A percentile compares a stretch with the other conserved stretches of the same genome.
phyloP scores from a whole-genome alignment of 495 filamentous ascomycete genomes.

The Aspergillus sclerotiicarbonarius region DNA sequence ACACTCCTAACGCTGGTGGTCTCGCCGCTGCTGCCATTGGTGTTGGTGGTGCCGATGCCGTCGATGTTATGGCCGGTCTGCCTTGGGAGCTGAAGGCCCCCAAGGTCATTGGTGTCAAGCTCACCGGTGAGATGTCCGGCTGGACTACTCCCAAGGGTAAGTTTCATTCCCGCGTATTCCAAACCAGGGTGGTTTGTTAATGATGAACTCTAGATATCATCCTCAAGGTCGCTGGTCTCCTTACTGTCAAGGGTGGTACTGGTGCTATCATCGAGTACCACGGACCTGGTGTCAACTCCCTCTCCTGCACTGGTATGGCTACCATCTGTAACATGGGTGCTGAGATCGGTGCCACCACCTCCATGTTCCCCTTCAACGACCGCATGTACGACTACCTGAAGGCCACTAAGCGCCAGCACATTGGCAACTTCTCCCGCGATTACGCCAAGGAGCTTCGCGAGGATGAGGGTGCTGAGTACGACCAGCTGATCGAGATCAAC shows the following conservation, averaged over 20 bases:
- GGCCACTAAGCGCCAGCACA: slow-evolving; percentile 86
- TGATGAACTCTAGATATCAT: slow-evolving; percentile 66
- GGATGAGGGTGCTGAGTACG: slow-evolving; percentile 94
- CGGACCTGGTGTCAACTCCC: slow-evolving; percentile 74
- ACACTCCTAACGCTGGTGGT: slow-evolving; percentile 98
- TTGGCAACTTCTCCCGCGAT: slow-evolving; percentile 82
- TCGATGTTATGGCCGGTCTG: slow-evolving; percentile 97
- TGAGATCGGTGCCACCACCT: slow-evolving; percentile 95
- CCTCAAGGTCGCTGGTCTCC: slow-evolving; percentile 93
- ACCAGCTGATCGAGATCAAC: slow-evolving; percentile 95
- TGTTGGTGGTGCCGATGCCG: slow-evolving; percentile 98
- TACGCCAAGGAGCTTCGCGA: slow-evolving; percentile 86
- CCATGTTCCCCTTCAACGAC: slow-evolving; percentile 98
- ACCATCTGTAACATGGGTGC: slow-evolving; percentile 82
- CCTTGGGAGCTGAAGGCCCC: slow-evolving; percentile 99
- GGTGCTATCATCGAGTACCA: slow-evolving; percentile 96
- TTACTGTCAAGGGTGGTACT: slow-evolving; percentile 98
- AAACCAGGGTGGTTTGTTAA: slow-evolving; percentile 20
- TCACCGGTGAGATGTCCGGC: slow-evolving; percentile 85
- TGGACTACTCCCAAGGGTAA: slow-evolving; percentile 84
- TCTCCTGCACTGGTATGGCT: slow-evolving; percentile 67
- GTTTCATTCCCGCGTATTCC: slow-evolving; percentile 35
- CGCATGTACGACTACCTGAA: slow-evolving; percentile 93
- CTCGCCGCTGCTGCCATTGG: slow-evolving; percentile 94
- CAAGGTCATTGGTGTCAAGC: slow-evolving; percentile 92